Percentiles rank a stretch among this genome's conserved stretches.
These are phyloP conservation scores for Henckelia pumila DNA, from an alignment of 257 asterid species.

Conservation along the genomic window DNA sequence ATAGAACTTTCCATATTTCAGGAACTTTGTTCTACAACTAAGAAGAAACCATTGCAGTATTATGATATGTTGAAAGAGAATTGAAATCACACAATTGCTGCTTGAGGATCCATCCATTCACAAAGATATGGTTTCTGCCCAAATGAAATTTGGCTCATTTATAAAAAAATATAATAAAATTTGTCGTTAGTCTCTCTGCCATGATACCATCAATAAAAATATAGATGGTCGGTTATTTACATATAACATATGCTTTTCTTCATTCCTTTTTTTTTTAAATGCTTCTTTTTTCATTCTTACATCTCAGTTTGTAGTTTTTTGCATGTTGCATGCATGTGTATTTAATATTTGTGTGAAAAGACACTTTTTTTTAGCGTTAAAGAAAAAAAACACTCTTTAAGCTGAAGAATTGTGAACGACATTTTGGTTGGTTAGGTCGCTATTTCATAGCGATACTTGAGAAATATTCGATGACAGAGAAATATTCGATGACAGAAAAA, in stretches of 20 bases:
- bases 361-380: no score
- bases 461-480: no score
- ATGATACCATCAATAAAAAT: not conserved
- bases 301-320: not conserved
- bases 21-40: conserved; percentile 64
- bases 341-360: no score
- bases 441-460: not conserved
- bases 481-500: no score
- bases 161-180: no score
- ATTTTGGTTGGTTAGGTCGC: not conserved
- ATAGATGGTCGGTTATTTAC: not conserved
- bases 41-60: conserved; percentile 74
- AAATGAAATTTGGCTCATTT: not conserved
- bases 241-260: no score
- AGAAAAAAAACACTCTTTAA: not conserved
- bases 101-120: not conserved
- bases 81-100: conserved; percentile 26
- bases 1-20: conserved; percentile 31
- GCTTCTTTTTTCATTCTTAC: not conserved
- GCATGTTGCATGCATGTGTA: not conserved
- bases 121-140: not conserved
- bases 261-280: no score
- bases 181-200: not conserved
- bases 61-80: conserved; percentile 71
- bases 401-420: not conserved